phyloP scores from a whole-genome alignment of 2,329 filamentous ascomycete genomes.

The Colletotrichum godetiae region DNA sequence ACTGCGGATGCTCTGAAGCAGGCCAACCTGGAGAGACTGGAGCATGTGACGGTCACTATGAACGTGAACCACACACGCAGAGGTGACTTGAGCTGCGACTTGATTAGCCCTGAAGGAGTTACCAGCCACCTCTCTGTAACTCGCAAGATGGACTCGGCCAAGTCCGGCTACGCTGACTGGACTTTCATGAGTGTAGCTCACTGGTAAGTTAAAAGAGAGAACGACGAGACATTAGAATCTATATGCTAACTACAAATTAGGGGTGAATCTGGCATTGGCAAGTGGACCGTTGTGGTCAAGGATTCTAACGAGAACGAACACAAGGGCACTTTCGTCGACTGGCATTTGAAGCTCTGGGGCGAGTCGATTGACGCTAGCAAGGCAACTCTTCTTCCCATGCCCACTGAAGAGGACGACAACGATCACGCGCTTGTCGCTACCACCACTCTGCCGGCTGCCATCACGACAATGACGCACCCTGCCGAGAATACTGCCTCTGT shows the following conservation, averaged over 20 bases:
- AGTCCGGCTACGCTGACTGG: conserved; percentile 88
- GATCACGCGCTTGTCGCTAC: conserved; percentile 77
- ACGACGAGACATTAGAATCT: neutral
- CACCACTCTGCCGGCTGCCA: conserved; percentile 67
- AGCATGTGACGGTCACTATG: conserved; percentile 98
- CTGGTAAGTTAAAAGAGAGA: conserved; percentile 71
- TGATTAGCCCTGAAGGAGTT: conserved; percentile 85
- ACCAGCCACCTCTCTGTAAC: conserved; percentile 85
- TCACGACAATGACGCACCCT: conserved; percentile 67
- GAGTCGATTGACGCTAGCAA: conserved; percentile 82
- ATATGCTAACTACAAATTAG: conserved; percentile 51
- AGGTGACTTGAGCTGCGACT: conserved; percentile 91
- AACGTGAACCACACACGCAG: conserved; percentile 89
- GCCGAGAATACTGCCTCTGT: conserved; percentile 54
- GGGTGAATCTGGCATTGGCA: conserved; percentile 89
- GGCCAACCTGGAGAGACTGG: conserved; percentile 86
- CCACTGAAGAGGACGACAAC: conserved; percentile 83
- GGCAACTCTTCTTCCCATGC: conserved; percentile 82
- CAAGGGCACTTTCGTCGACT: conserved; percentile 86
- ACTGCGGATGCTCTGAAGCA: conserved; percentile 82
- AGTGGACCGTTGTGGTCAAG: conserved; percentile 91
- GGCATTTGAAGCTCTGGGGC: conserved; percentile 95
- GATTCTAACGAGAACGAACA: conserved; percentile 83
- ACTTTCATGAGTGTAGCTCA: conserved; percentile 99
- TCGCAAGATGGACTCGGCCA: conserved; percentile 74